Conservation (phyloP, 2,329 filamentous ascomycete species). For the Aspergillus caelatus region DNA sequence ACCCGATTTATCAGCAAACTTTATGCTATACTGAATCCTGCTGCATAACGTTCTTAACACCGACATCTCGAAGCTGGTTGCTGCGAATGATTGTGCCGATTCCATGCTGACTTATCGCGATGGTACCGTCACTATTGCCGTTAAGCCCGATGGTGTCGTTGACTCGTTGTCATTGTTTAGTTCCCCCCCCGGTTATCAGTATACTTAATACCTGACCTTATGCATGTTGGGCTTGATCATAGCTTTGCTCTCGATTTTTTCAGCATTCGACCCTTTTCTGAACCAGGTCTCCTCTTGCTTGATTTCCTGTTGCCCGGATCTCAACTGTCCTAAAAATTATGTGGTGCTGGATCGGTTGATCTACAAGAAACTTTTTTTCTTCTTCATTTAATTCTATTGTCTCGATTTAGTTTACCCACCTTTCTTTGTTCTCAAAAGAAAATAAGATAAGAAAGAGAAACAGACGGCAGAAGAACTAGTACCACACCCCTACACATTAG, state of each 20-base stretch:
- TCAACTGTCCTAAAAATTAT: background rate
- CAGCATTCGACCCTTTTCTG: background rate
- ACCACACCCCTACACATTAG: background rate
- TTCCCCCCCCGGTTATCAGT: background rate
- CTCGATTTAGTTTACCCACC: background rate
- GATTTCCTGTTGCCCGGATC: background rate
- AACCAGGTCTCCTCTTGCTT: background rate
- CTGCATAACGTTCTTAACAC: background rate
- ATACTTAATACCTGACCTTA: background rate
- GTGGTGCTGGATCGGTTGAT: background rate
- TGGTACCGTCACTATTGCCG: background rate
- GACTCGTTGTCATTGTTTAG: too few species aligned
- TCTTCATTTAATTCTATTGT: background rate
- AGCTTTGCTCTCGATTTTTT: background rate
- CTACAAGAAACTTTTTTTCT: background rate
- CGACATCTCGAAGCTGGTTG: background rate
- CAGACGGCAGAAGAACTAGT: background rate
- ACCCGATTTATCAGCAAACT: background rate
- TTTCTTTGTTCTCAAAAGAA: background rate
- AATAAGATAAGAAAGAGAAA: background rate
- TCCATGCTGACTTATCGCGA: background rate
- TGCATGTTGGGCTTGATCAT: background rate
- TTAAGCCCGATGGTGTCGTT: background rate
- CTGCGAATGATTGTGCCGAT: background rate
- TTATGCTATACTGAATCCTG: background rate